Base-by-base conservation (phyloP, 495 filamentous ascomycete species). In the Venustampulla echinocandica region DNA sequence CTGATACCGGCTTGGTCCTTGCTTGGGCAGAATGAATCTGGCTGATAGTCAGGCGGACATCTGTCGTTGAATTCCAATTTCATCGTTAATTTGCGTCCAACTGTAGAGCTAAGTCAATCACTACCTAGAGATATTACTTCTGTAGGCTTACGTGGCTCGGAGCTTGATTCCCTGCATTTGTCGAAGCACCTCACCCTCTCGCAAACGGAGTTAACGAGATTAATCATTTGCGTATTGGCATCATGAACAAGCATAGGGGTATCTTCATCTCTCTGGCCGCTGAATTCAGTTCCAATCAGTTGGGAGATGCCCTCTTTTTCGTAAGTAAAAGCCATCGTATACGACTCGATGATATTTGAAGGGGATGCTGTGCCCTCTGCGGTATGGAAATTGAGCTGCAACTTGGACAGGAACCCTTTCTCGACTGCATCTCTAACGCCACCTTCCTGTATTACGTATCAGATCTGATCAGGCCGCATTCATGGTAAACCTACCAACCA, bases 301-400 rank as follows among this genome's bases (percentile, higher is more conserved):
- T 21, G 15, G 3, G 19, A 19, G 1, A 21, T 14, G 11, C 15
- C 19, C 11, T 44, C 50, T 10, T 48, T 44, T 15, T 35, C 28
- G 21, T 60, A 57, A 1, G 33, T 30, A 15, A 60, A 57, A 18
- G 11, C 23, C n/a, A 60, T 44, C 0, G 34, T 48, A 35, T 60
- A 57, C 1, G 54, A 37, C 34, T 60, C 57, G 22, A 55, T 50
- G 1, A 50, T 37, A 15, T 54, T 52, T 9, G 10, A 20, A 10
- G 21, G n/a, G 22, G 38, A 24, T 1, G 47, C 15, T 11, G 28
- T n/a, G 6, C 23, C n/a, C 1, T 48, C 40, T n/a, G 21, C 21
- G 15, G 33, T 30, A 46, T 52, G 40, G 15, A 60, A 46, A n/a
- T 45, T 39, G 9, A 60, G 42, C 13, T 57, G 44, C 10, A 57